Evolutionary conservation across 345 rosid species (phyloP).

Genomic region (Odontarrhena argentea): DNA sequence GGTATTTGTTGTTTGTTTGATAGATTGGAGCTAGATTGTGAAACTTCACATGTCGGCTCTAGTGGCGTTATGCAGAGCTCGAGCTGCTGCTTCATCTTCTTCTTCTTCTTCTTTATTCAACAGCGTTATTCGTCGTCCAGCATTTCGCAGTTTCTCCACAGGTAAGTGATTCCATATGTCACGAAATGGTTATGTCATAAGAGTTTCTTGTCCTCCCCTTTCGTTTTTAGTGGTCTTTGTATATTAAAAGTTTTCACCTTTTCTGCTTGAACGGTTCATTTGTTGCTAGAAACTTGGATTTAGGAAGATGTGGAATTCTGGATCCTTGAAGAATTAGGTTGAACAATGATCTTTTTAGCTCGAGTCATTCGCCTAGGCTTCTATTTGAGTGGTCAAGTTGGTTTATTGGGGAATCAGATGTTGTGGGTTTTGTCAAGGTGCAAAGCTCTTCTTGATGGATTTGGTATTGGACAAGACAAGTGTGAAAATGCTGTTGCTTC

Average conservation of each 20-base stretch:
- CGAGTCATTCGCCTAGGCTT: background rate
- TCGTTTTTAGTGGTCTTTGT: no score
- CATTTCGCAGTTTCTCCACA: slow-evolving; percentile 41
- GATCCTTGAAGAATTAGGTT: slow-evolving; percentile 13
- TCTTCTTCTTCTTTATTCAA: slow-evolving; percentile 29
- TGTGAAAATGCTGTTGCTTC: background rate
- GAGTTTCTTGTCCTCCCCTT: background rate
- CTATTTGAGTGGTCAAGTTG: background rate
- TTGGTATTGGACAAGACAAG: background rate
- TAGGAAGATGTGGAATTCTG: background rate
- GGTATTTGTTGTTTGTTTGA: slow-evolving; percentile 8
- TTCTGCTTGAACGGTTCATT: background rate
- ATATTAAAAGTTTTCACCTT: background rate
- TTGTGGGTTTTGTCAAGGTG: slow-evolving; percentile 2
- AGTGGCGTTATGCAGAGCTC: slow-evolving; percentile 43
- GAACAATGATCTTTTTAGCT: background rate
- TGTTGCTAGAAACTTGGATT: slow-evolving; percentile 5
- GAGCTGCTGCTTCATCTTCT: slow-evolving; percentile 35
- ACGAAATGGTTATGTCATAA: background rate
- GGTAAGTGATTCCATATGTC: slow-evolving; percentile 14
- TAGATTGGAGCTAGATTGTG: slow-evolving; percentile 26
- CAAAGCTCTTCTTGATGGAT: background rate
- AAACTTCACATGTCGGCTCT: slow-evolving; percentile 31
- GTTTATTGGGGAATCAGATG: background rate
- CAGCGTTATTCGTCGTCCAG: slow-evolving; percentile 39